These are phyloP conservation scores for Populus trichocarpa DNA, from an alignment of 441 rosid genomes.

Conservation along the genomic window DNA sequence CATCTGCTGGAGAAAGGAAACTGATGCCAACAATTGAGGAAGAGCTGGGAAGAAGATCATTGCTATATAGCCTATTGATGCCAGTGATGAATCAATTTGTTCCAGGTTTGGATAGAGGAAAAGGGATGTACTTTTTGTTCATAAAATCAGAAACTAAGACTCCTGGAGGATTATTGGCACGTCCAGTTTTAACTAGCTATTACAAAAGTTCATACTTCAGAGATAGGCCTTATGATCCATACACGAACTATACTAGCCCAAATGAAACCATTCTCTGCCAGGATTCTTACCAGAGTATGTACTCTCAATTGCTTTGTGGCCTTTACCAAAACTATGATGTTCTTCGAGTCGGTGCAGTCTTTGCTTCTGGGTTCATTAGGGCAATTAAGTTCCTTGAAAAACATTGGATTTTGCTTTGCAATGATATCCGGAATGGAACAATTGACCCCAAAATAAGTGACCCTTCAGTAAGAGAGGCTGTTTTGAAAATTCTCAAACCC, in stretches of 20 bases:
- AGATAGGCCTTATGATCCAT: slow-evolving; percentile 37
- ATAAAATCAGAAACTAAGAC: slow-evolving; percentile 49
- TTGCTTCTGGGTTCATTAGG: slow-evolving; percentile 54
- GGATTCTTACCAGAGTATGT: slow-evolving; percentile 57
- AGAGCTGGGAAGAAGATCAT: slow-evolving; percentile 34
- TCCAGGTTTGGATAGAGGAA: slow-evolving; percentile 42
- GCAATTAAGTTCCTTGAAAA: slow-evolving; percentile 48
- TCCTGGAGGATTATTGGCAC: slow-evolving; percentile 44
- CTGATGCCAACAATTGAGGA: slow-evolving; percentile 54
- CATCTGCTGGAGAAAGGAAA: slow-evolving; percentile 56
- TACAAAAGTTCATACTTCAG: slow-evolving; percentile 43
- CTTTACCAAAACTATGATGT: slow-evolving; percentile 38
- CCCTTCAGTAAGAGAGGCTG: slow-evolving; percentile 31
- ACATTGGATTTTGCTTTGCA: slow-evolving; percentile 36
- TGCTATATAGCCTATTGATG: slow-evolving; percentile 46
- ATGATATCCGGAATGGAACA: slow-evolving; percentile 36
- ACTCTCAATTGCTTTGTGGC: slow-evolving; percentile 55
- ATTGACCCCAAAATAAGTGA: slow-evolving; percentile 32
- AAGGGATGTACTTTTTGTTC: slow-evolving; percentile 49
- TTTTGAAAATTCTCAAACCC: slow-evolving; percentile 35
- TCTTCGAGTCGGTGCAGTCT: slow-evolving; percentile 51
- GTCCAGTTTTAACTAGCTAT: slow-evolving; percentile 52
- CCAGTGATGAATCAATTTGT: slow-evolving; percentile 49
- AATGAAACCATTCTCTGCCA: slow-evolving; percentile 47
- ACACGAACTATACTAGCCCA: slow-evolving; percentile 51